Evolutionary conservation across 805 yeast species (phyloP), one percentile per base, ranked within the genome.

Genomic region (Candida chauliodis): DNA sequence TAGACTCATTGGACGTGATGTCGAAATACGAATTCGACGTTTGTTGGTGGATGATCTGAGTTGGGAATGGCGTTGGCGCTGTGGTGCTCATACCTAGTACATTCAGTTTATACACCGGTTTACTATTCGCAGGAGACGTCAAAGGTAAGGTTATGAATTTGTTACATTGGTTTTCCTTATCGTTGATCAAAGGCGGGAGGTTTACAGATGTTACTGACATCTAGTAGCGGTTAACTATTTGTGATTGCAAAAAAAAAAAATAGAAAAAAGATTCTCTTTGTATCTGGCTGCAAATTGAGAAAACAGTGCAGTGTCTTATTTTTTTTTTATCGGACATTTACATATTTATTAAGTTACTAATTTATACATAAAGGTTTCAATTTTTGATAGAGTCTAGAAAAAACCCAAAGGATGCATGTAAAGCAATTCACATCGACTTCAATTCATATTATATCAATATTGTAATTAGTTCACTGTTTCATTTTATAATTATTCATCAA

Each of bases 351-450:
- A 30, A 20, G 13, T 21, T 20, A 20, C n/a, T 30, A n/a, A n/a
- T n/a, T n/a, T n/a, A 30, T 19, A 30, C 10, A 16, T 16, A 30
- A 19, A 19, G 38, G 29, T 26, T 28, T 26, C 9, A 15, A 24
- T 19, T 28, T 19, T 24, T 34, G 32, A 25, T 21, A 35, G 38
- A 35, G 38, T 17, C 38, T 30, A 35, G 38, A 35, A 29, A 8
- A 20, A 29, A 35, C 27, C 30, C 30, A 26, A 35, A 21, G 32
- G 20, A 29, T 25, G 9, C 4, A 15, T 35, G 14, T 22, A 9
- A 34, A 22, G n/a, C 19, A 31, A 22, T 10, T 21, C 7, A 21
- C 24, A 8, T 21, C 24, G 10, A 21, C n/a, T n/a, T n/a, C n/a
- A n/a, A n/a, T n/a, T n/a, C n/a, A n/a, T n/a, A n/a, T n/a, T n/a